These are phyloP conservation scores for Scutellaria baicalensis DNA, from an alignment of 257 asterid species.

Conservation along the genomic window DNA sequence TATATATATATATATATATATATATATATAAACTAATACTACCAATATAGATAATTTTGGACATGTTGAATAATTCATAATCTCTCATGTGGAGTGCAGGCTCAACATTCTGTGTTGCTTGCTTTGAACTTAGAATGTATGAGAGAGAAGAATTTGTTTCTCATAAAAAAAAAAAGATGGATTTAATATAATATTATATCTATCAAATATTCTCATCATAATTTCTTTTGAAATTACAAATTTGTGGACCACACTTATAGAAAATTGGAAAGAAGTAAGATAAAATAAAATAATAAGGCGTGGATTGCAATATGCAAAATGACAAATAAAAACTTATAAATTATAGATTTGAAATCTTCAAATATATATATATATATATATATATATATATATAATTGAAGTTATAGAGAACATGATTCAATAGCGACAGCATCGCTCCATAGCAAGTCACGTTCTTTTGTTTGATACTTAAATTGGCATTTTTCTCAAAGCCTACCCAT, in stretches of 20 bases:
- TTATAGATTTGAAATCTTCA: not conserved
- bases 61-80: no score
- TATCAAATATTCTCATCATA: not conserved
- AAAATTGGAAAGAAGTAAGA: not conserved
- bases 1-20: no score
- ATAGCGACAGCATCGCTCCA: conserved; percentile 30
- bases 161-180: not conserved
- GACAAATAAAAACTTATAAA: conserved; percentile 19
- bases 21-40: no score
- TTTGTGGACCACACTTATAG: not conserved
- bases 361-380: conserved; percentile 17
- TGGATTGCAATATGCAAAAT: conserved; percentile 16
- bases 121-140: no score
- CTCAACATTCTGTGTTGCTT: no score
- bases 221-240: not conserved
- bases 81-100: no score
- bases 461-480: conserved; percentile 21
- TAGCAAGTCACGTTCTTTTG: conserved; percentile 36
- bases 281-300: conserved; percentile 5
- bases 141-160: no score
- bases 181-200: not conserved
- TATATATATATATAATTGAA: conserved; percentile 14
- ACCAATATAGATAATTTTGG: no score
- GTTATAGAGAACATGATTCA: conserved; percentile 30
- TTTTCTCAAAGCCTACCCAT: not conserved